Evolutionary conservation across 495 filamentous ascomycete genomes (phyloP).

Genomic region (Xylaria cubensis): DNA sequence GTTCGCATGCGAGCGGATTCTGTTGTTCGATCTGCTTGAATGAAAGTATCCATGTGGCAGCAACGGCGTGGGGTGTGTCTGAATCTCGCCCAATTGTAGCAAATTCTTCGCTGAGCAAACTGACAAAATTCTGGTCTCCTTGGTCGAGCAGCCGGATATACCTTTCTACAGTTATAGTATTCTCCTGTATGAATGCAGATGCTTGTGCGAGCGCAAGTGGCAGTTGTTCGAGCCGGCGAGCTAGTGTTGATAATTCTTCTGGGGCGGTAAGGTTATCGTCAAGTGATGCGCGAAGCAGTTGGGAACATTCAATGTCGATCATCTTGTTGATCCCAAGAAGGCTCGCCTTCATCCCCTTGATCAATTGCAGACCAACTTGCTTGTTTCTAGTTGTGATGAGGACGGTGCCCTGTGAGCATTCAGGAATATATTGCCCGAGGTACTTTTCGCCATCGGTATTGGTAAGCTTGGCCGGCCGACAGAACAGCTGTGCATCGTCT

Average conservation of each 20-base stretch:
- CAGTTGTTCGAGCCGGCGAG: slow-evolving; percentile 47
- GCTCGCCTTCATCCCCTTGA: slow-evolving; percentile 19
- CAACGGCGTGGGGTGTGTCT: slow-evolving; percentile 40
- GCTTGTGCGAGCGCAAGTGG: slow-evolving; percentile 59
- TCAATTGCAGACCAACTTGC: slow-evolving; percentile 27
- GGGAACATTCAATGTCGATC: slow-evolving; percentile 35
- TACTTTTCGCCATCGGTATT: neutral
- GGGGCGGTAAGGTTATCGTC: neutral
- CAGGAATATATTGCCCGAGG: slow-evolving; percentile 45
- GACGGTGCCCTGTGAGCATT: slow-evolving; percentile 43
- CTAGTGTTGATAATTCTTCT: slow-evolving; percentile 34
- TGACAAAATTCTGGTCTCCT: slow-evolving; percentile 33
- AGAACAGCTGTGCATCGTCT: slow-evolving; percentile 53
- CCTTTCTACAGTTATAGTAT: slow-evolving; percentile 34
- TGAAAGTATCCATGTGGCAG: slow-evolving; percentile 47
- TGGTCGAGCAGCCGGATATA: slow-evolving; percentile 46
- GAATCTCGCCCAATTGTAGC: slow-evolving; percentile 38
- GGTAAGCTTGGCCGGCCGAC: neutral
- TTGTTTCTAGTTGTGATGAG: slow-evolving; percentile 51
- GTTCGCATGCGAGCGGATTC: slow-evolving; percentile 46
- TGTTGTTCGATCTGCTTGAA: slow-evolving; percentile 49
- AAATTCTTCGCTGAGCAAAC: slow-evolving; percentile 37
- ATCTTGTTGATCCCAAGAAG: slow-evolving; percentile 43
- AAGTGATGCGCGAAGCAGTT: slow-evolving; percentile 31
- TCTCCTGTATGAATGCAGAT: slow-evolving; percentile 55